These are phyloP conservation scores for Phoma sp. DNA, from an alignment of 2,329 filamentous ascomycete species.

Conservation along the genomic window DNA sequence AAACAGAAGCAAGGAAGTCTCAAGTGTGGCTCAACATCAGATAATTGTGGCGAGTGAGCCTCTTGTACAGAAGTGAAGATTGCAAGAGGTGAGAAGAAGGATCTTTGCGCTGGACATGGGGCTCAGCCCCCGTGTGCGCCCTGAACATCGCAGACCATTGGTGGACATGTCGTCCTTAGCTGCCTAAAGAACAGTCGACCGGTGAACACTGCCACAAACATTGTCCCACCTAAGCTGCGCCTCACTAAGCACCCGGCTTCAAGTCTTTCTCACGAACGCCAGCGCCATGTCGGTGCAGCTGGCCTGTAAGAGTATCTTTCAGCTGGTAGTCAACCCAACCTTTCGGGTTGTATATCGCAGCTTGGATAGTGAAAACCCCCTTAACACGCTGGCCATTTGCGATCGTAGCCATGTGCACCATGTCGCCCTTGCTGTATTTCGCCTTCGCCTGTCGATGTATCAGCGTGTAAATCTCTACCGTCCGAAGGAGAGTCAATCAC, in stretches of 20 bases:
- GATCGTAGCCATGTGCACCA: conserved; percentile 37
- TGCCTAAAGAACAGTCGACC: conserved; percentile 18
- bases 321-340: conserved; percentile 41
- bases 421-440: conserved; percentile 30
- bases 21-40: conserved; percentile 30
- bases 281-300: conserved; percentile 29
- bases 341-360: conserved; percentile 16
- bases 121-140: conserved; percentile 19
- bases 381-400: conserved; percentile 27
- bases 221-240: not conserved
- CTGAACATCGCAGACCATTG: conserved; percentile 29
- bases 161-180: conserved; percentile 21
- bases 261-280: conserved; percentile 41
- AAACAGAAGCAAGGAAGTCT: not conserved
- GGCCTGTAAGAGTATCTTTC: conserved; percentile 15
- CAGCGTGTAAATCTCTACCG: conserved; percentile 4
- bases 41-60: conserved; percentile 32
- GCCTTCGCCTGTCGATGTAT: conserved; percentile 25
- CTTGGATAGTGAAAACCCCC: conserved; percentile 30
- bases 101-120: too few species aligned
- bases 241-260: conserved; percentile 5
- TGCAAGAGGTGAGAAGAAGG: too few species aligned
- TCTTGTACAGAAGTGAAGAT: conserved; percentile 16
- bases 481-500: conserved; percentile 16
- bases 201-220: conserved; percentile 33